These are phyloP conservation scores for Arthrobotrys conoides DNA, from an alignment of 2,329 filamentous ascomycete genomes.

Conservation along the genomic window DNA sequence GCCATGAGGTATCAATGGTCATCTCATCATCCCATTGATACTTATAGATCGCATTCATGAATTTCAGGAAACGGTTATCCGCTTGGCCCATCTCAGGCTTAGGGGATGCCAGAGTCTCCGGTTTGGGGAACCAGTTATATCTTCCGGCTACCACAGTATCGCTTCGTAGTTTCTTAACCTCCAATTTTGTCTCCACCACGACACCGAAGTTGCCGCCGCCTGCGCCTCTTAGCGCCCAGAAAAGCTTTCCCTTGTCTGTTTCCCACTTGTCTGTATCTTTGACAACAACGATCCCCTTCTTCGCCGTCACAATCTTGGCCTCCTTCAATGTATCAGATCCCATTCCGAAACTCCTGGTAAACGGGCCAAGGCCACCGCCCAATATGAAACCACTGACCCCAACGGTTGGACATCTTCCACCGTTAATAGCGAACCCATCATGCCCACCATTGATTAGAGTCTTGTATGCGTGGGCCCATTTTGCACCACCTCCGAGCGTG, in stretches of 20 bases:
- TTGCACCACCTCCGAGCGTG: conserved; percentile 64
- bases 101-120: conserved; percentile 1
- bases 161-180: conserved; percentile 59
- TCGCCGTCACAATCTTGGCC: conserved; percentile 66
- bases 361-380: conserved; percentile 67
- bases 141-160: conserved; percentile 64
- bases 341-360: conserved; percentile 67
- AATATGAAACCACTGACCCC: conserved; percentile 67
- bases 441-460: conserved; percentile 63
- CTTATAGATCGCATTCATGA: conserved; percentile 64
- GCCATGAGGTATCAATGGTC: conserved; percentile 65
- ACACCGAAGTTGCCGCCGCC: conserved; percentile 69
- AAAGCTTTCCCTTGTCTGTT: conserved; percentile 63
- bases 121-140: conserved; percentile 62
- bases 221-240: conserved; percentile 68
- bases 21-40: conserved; percentile 63
- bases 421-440: conserved; percentile 64
- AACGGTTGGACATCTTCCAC: conserved; percentile 66
- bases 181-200: conserved; percentile 65
- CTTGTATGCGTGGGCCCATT: conserved; percentile 66
- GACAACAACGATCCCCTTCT: conserved; percentile 63
- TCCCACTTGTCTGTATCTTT: conserved; percentile 51
- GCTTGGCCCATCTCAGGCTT: not conserved
- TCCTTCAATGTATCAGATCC: conserved; percentile 66
- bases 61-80: conserved; percentile 34